Conservation (phyloP, 1,284 basidiomycete species). For the Boletus mariae region DNA sequence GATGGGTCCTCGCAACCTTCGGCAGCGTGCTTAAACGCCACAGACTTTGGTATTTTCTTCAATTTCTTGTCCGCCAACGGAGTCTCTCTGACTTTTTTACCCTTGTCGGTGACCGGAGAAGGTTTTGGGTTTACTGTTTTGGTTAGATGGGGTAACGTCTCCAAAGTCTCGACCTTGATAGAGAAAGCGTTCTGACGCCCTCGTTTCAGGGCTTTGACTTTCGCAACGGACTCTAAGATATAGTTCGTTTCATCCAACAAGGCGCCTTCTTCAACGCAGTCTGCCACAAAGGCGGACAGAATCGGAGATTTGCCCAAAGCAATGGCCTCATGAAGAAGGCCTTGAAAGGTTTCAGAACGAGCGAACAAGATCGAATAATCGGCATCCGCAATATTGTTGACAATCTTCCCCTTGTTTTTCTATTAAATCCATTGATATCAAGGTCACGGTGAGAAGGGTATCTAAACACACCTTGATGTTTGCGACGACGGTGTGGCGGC, state of each 20-base stretch:
- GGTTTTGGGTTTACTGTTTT: constrained; percentile 9
- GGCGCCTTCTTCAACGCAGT: constrained; percentile 45
- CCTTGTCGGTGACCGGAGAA: constrained; percentile 1
- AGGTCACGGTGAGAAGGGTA: not conserved
- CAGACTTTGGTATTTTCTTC: constrained; percentile 4
- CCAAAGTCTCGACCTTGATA: constrained; percentile 10
- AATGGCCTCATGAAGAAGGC: constrained; percentile 40
- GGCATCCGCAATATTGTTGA: constrained; percentile 46
- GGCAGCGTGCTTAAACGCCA: not conserved
- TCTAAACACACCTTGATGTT: constrained; percentile 51
- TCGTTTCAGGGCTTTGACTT: constrained; percentile 16
- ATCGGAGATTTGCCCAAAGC: constrained; percentile 40
- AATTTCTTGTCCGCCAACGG: constrained; percentile 7
- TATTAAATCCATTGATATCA: constrained; percentile 26
- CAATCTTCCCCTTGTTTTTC: constrained; percentile 62
- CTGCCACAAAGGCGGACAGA: constrained; percentile 49
- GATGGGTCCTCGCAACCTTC: not conserved
- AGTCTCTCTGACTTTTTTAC: constrained; percentile 5
- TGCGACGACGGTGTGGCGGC: constrained; percentile 43
- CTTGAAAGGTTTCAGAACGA: constrained; percentile 46
- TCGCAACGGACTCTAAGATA: constrained; percentile 20
- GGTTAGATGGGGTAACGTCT: not conserved
- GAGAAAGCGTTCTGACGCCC: constrained; percentile 21
- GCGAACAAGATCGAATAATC: constrained; percentile 56
- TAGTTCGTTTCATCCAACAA: constrained; percentile 47